Base-by-base conservation (phyloP, 140 eudicot genomes). In the Anethum foeniculum region DNA sequence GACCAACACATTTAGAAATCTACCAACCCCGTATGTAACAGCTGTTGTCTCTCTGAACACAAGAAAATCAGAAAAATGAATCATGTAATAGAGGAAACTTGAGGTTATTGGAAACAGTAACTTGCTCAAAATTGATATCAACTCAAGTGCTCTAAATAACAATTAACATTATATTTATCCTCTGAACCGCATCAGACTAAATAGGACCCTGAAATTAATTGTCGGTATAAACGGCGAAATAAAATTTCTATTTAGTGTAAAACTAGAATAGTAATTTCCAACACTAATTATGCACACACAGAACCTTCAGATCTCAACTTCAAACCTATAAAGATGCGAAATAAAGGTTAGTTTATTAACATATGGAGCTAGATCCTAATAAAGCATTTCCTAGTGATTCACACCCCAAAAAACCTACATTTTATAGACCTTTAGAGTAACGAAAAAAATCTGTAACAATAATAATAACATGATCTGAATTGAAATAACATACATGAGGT, bases 401-500 rank as follows among this genome's bases (percentile, higher is more conserved):
- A 7, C 51, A 36, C 7, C 49, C 18, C 21, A 12, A 39, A 71
- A 39, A 38, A 21, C 5, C 16, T 30, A 15, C 44, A 12, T 14
- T 69, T 30, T 69, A 30, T 32, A 68, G 21, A 68, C 75, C 38
- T 16, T 16, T 69, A 0, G 32, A 69, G 38, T 19, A 69, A 69
- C 75, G 0, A 18, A 69, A 18, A 10, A 34, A 69, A 69, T 6
- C 46, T 14, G 34, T 25, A 62, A 23, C 1, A 21, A 16, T 15
- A 38, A 71, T 10, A 71, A 71, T 0, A 71, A 7, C 18, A 62
- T 10, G 4, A n/a, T 25, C 62, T 54, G 10, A 43, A 73, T 21
- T 8, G 5, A n/a, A 73, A 73, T n/a, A 51, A 77, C 96, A 87
- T 81, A 93, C 98, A 93, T 6, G 97, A 85, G 74, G 98, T 93